Conservation (phyloP, 768 basidiomycete species). For the Dendrothele bispora region DNA sequence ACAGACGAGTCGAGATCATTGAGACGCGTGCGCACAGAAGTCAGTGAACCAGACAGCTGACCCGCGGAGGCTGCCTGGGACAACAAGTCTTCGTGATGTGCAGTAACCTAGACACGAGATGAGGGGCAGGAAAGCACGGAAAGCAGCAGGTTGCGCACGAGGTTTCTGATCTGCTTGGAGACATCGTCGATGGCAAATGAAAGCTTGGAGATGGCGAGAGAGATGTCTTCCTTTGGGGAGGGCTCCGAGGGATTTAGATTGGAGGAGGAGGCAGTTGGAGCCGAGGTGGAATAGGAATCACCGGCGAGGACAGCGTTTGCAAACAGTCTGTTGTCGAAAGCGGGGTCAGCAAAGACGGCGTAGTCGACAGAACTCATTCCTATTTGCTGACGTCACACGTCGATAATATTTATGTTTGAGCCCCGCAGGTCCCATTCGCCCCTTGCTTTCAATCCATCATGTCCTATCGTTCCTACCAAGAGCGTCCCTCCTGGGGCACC, state of each 20-base stretch:
- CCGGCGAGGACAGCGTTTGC: conserved; percentile 89
- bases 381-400: conserved; percentile 5
- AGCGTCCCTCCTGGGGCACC: conserved; percentile 52
- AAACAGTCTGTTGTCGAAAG: conserved; percentile 88
- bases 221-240: conserved; percentile 80
- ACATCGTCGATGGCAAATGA: conserved; percentile 90
- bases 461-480: conserved; percentile 46
- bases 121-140: neutral
- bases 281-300: conserved; percentile 59
- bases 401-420: conserved; percentile 6
- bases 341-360: conserved; percentile 64
- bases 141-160: conserved; percentile 49
- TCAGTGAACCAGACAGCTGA: conserved; percentile 68
- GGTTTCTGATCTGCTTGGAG: conserved; percentile 80
- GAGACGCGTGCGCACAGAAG: conserved; percentile 66
- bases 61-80: conserved; percentile 77
- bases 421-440: neutral
- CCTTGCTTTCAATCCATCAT: conserved; percentile 28
- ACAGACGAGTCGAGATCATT: conserved; percentile 74
- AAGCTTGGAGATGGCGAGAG: conserved; percentile 84
- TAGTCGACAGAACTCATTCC: conserved; percentile 54
- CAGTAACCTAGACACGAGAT: conserved; percentile 60
- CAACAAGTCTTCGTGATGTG: conserved; percentile 81
- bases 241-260: conserved; percentile 44
- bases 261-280: conserved; percentile 21